Percentiles rank a stretch among this genome's conserved stretches.
These are phyloP conservation scores for Tricholomella constricta DNA, from an alignment of 768 basidiomycete species.

Conservation along the genomic window DNA sequence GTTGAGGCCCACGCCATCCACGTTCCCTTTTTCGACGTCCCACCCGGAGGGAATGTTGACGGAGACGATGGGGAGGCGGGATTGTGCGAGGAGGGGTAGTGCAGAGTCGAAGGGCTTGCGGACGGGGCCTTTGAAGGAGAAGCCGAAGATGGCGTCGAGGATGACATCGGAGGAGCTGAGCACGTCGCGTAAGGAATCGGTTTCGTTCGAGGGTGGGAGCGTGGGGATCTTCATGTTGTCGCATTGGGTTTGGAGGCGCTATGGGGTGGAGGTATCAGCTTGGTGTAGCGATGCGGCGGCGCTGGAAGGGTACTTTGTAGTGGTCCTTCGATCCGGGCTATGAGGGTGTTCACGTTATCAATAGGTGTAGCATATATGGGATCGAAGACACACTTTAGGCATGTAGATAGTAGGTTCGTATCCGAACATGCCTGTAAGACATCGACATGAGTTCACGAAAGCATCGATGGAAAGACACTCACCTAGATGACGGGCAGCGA, in stretches of 20 bases:
- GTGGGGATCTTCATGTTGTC: constrained; percentile 84
- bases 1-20: constrained; percentile 54
- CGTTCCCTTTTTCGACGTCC: constrained; percentile 84
- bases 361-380: background rate
- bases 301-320: constrained; percentile 61
- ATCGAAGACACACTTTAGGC: constrained; percentile 68
- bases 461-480: constrained; percentile 20
- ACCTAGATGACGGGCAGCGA: constrained; percentile 95
- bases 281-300: background rate
- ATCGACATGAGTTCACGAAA: background rate
- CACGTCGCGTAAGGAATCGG: constrained; percentile 47
- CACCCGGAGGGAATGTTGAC: constrained; percentile 98
- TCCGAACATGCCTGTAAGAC: constrained; percentile 78
- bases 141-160: constrained; percentile 96
- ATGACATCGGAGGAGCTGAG: constrained; percentile 74
- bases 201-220: constrained; percentile 51
- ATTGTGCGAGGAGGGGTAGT: constrained; percentile 63
- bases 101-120: constrained; percentile 85
- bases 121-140: constrained; percentile 92
- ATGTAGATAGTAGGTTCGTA: constrained; percentile 89
- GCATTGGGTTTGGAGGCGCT: constrained; percentile 87
- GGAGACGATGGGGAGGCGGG: constrained; percentile 81
- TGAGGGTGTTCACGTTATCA: background rate
- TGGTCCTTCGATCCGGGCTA: constrained; percentile 93
- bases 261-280: background rate